These are phyloP conservation scores for Dipsacomyces acuminosporus DNA, from an alignment of 371 early-diverging fungal genomes.

Conservation along the genomic window DNA sequence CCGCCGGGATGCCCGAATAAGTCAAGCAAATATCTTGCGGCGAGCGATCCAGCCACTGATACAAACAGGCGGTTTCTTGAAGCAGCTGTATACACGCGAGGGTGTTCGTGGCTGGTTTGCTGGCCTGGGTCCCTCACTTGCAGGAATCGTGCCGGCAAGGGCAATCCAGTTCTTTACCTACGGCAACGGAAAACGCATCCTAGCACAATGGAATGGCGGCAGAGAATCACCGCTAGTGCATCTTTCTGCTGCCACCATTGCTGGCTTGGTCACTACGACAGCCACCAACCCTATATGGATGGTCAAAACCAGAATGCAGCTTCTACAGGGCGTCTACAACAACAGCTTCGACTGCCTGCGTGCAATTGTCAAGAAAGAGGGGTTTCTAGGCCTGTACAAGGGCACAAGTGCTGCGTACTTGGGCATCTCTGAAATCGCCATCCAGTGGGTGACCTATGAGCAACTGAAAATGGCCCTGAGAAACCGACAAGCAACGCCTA, in stretches of 20 bases:
- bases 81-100: slow-evolving; percentile 68
- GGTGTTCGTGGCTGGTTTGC: slow-evolving; percentile 86
- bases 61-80: slow-evolving; percentile 30
- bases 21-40: neutral
- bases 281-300: slow-evolving; percentile 96
- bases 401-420: slow-evolving; percentile 88
- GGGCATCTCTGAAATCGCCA: slow-evolving; percentile 75
- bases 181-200: slow-evolving; percentile 76
- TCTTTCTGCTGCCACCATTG: slow-evolving; percentile 74
- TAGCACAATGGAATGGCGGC: slow-evolving; percentile 67
- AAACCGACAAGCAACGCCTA: neutral
- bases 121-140: slow-evolving; percentile 87
- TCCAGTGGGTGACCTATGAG: slow-evolving; percentile 95
- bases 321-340: slow-evolving; percentile 66
- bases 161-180: slow-evolving; percentile 90
- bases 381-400: slow-evolving; percentile 76
- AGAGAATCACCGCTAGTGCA: slow-evolving; percentile 78
- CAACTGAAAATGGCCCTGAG: slow-evolving; percentile 61
- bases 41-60: slow-evolving; percentile 26
- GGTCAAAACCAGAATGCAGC: slow-evolving; percentile 91
- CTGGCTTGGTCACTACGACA: slow-evolving; percentile 77
- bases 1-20: neutral
- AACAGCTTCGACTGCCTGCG: slow-evolving; percentile 72
- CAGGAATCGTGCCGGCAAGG: slow-evolving; percentile 88
- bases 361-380: slow-evolving; percentile 71